Percentiles rank a stretch among this genome's conserved stretches.
These are phyloP conservation scores for Pseudocercospora pini-densiflorae DNA, from an alignment of 2,329 filamentous ascomycete genomes.

Conservation along the genomic window DNA sequence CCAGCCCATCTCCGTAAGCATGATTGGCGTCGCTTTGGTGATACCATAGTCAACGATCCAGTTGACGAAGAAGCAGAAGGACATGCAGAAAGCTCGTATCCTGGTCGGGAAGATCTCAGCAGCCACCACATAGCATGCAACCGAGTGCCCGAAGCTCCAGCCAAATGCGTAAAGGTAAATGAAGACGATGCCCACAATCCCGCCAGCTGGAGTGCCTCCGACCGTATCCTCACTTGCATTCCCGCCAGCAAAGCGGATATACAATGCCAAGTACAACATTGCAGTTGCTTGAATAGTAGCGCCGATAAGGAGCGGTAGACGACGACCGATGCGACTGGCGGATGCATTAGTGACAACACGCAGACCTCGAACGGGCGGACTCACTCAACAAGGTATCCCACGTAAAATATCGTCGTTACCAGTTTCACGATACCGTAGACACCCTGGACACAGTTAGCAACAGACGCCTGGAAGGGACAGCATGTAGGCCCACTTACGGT, in stretches of 20 bases:
- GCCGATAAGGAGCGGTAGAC: slow-evolving; percentile 26
- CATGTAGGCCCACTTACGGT: slow-evolving; percentile 11
- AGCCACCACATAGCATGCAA: slow-evolving; percentile 27
- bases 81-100: slow-evolving; percentile 29
- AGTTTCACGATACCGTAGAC: slow-evolving; percentile 30
- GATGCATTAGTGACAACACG: not conserved
- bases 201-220: slow-evolving; percentile 24
- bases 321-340: slow-evolving; percentile 21
- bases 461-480: not conserved
- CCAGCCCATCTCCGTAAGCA: slow-evolving; percentile 28
- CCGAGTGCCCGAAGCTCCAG: slow-evolving; percentile 28
- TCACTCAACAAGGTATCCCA: slow-evolving; percentile 25
- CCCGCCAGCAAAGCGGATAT: slow-evolving; percentile 22
- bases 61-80: slow-evolving; percentile 31
- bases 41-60: slow-evolving; percentile 32
- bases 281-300: slow-evolving; percentile 26
- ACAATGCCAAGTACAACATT: slow-evolving; percentile 27
- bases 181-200: slow-evolving; percentile 25
- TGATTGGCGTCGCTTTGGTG: slow-evolving; percentile 25
- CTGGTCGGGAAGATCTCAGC: slow-evolving; percentile 29
- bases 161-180: slow-evolving; percentile 29
- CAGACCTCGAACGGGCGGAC: not conserved
- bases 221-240: slow-evolving; percentile 8
- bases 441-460: slow-evolving; percentile 20
- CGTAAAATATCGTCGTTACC: slow-evolving; percentile 28